These are phyloP conservation scores for Gilbertella persicaria DNA, from an alignment of 371 early-diverging fungal genomes.

Conservation along the genomic window DNA sequence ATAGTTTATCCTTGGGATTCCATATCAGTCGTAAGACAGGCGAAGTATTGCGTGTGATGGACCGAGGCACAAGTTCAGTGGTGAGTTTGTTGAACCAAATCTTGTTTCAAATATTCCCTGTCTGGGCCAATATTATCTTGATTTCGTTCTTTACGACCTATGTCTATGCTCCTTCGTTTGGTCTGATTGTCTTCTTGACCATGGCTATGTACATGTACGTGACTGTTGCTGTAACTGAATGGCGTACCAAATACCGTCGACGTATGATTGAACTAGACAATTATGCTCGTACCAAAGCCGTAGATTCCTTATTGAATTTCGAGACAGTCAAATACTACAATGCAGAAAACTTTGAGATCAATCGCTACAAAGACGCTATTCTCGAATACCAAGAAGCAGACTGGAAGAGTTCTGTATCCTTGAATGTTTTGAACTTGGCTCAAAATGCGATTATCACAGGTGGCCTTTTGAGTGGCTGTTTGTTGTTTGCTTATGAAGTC, in stretches of 20 bases:
- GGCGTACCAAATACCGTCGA: conserved; percentile 87
- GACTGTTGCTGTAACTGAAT: conserved; percentile 88
- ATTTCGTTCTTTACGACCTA: conserved; percentile 65
- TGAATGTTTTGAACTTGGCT: conserved; percentile 77
- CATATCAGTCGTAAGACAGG: conserved; percentile 95
- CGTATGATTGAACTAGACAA: conserved; percentile 76
- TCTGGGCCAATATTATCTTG: conserved; percentile 86
- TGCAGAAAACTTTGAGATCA: conserved; percentile 78
- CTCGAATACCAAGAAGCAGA: conserved; percentile 82
- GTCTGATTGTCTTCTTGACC: conserved; percentile 80
- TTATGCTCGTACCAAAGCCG: conserved; percentile 72
- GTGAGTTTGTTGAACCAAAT: conserved; percentile 81
- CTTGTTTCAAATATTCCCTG: conserved; percentile 87
- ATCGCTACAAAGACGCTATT: conserved; percentile 75
- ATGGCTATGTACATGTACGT: conserved; percentile 84
- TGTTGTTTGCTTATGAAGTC: conserved; percentile 80
- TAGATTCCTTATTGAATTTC: conserved; percentile 93
- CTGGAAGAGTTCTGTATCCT: conserved; percentile 64
- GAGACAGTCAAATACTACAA: conserved; percentile 94
- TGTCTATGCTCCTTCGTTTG: conserved; percentile 74
- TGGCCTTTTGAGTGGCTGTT: conserved; percentile 74
- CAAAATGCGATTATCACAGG: conserved; percentile 85
- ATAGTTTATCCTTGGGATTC: conserved; percentile 79
- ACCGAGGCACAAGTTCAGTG: conserved; percentile 87
- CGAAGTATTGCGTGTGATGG: conserved; percentile 84